phyloP scores from a whole-genome alignment of 2,329 filamentous ascomycete species.

The Aspergillus felis region DNA sequence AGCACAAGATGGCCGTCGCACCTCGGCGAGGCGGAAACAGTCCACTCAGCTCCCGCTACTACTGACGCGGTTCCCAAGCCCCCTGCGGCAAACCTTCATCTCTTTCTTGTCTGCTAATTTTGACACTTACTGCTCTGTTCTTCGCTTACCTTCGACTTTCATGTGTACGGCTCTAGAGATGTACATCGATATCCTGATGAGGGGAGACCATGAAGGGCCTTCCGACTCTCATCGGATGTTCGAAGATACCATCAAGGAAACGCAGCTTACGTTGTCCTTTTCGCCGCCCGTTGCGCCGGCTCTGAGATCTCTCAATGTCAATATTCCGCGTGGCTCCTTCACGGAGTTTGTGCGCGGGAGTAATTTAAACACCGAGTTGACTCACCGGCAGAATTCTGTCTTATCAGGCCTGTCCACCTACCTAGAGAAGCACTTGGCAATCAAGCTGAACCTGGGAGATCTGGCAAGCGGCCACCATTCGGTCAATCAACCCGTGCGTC shows the following conservation, averaged over 20 bases:
- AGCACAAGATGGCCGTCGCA: constrained; percentile 22
- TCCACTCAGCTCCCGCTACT: constrained; percentile 50
- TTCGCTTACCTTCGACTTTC: constrained; percentile 44
- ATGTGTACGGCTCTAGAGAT: constrained; percentile 44
- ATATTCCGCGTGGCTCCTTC: constrained; percentile 28
- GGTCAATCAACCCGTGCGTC: constrained; percentile 26
- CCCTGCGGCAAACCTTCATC: constrained; percentile 47
- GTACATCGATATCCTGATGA: constrained; percentile 23
- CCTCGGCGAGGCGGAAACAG: constrained; percentile 15
- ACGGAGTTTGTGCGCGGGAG: constrained; percentile 16
- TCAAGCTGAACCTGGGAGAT: constrained; percentile 33
- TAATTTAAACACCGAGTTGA: constrained; percentile 4
- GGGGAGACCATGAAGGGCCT: background rate
- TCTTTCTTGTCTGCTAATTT: constrained; percentile 49
- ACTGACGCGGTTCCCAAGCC: constrained; percentile 48
- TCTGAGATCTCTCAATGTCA: constrained; percentile 33
- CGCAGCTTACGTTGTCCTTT: constrained; percentile 39
- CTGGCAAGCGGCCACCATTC: constrained; percentile 2
- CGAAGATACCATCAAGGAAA: constrained; percentile 34
- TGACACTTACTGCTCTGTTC: constrained; percentile 45
- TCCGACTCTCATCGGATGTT: constrained; percentile 11
- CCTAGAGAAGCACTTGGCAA: constrained; percentile 36
- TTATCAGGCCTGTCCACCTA: constrained; percentile 31
- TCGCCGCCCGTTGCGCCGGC: constrained; percentile 30
- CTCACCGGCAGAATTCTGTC: constrained; percentile 14